Percentiles rank a stretch among this genome's conserved stretches.
Evolutionary conservation across 768 basidiomycete species (phyloP).

Genomic region (Cytidiella melzeri): DNA sequence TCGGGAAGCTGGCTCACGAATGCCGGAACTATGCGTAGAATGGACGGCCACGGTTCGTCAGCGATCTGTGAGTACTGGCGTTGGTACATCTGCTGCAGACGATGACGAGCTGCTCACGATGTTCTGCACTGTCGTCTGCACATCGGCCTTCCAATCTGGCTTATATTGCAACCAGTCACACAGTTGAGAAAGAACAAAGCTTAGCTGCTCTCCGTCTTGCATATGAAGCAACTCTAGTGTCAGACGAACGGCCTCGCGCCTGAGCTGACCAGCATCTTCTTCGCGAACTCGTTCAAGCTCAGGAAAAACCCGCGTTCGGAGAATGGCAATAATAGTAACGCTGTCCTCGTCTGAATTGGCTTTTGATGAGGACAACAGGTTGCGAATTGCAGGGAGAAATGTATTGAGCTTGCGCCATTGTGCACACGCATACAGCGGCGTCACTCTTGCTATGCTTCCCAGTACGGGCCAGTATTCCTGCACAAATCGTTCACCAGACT

Average conservation of each 20-base stretch:
- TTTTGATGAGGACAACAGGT: conserved; percentile 22
- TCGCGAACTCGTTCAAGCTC: conserved; percentile 38
- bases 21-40: conserved; percentile 35
- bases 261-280: conserved; percentile 28
- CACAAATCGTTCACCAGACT: conserved; percentile 12
- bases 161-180: conserved; percentile 35
- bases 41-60: conserved; percentile 41
- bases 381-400: conserved; percentile 30
- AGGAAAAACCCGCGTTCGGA: conserved; percentile 43
- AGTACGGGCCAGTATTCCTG: conserved; percentile 46
- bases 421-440: conserved; percentile 41
- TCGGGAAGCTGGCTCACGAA: conserved; percentile 42
- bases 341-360: conserved; percentile 20
- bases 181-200: conserved; percentile 17
- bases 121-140: conserved; percentile 35
- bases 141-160: conserved; percentile 35
- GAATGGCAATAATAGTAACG: conserved; percentile 28
- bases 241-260: conserved; percentile 35
- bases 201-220: conserved; percentile 7
- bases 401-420: conserved; percentile 41
- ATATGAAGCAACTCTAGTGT: conserved; percentile 35
- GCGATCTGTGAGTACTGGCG: too few species aligned
- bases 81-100: too few species aligned
- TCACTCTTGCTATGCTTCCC: conserved; percentile 27
- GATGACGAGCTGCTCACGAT: conserved; percentile 31